Evolutionary conservation across 345 rosid species (phyloP).

Genomic region (Excoecaria cochinchinensis): DNA sequence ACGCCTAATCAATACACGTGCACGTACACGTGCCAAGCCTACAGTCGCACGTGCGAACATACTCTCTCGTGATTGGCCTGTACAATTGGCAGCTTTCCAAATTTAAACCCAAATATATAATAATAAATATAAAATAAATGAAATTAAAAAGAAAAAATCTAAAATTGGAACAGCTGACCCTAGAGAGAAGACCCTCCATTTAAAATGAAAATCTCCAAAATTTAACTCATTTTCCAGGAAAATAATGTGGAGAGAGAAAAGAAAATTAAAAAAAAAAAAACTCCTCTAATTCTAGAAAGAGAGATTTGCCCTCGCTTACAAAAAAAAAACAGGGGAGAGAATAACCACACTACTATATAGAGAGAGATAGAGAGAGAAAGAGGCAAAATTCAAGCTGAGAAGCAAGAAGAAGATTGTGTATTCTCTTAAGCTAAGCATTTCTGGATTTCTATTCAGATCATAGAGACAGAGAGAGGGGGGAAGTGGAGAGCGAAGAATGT

Average conservation of each 20-base stretch:
- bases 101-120: not conserved
- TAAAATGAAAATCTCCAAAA: not conserved
- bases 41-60: not conserved
- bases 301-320: not conserved
- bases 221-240: slow-evolving; percentile 10
- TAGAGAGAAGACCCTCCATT: not conserved
- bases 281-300: slow-evolving; percentile 3
- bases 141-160: not conserved
- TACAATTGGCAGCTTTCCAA: slow-evolving; percentile 21
- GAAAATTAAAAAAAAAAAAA: not conserved
- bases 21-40: not conserved
- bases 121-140: not conserved
- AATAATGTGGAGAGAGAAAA: slow-evolving; percentile 2
- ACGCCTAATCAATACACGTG: slow-evolving; percentile 11
- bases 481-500: not conserved
- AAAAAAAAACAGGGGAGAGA: slow-evolving; percentile 25
- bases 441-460: slow-evolving; percentile 27
- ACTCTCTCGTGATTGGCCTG: slow-evolving; percentile 22
- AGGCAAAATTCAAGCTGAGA: slow-evolving; percentile 11
- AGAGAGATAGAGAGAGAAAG: slow-evolving; percentile 13
- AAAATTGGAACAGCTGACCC: not conserved
- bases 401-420: slow-evolving; percentile 4
- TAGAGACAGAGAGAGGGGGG: slow-evolving; percentile 1
- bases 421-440: slow-evolving; percentile 8
- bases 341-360: slow-evolving; percentile 5